Conservation (phyloP, 352 stramenopile species). For the Phytophthora syringae region DNA sequence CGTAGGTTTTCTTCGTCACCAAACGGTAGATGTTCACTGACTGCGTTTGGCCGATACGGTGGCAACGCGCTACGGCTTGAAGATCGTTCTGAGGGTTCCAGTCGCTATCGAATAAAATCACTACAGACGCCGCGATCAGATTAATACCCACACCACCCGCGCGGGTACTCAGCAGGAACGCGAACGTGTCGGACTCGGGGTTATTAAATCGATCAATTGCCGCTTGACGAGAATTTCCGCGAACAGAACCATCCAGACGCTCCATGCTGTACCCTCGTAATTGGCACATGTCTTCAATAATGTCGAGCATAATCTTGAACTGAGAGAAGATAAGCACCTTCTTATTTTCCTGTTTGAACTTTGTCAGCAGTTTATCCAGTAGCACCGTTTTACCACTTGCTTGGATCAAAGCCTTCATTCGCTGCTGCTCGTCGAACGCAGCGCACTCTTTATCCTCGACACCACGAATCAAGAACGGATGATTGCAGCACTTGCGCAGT, state of each 20-base stretch:
- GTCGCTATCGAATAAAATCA: slow-evolving; percentile 95
- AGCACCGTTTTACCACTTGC: slow-evolving; percentile 98
- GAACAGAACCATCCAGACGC: slow-evolving; percentile 96
- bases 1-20: slow-evolving; percentile 99
- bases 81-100: slow-evolving; percentile 99
- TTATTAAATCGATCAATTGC: slow-evolving; percentile 99
- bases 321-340: slow-evolving; percentile 99
- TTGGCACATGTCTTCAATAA: slow-evolving; percentile 92
- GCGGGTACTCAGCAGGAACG: slow-evolving; percentile 97
- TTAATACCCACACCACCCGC: slow-evolving; percentile 98
- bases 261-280: slow-evolving; percentile 91
- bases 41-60: slow-evolving; percentile 99
- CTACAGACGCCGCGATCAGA: slow-evolving; percentile 90
- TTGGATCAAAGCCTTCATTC: slow-evolving; percentile 81
- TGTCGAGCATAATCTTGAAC: slow-evolving; percentile 99
- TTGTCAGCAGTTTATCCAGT: slow-evolving; percentile 98
- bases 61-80: slow-evolving; percentile 97
- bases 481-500: slow-evolving; percentile 99
- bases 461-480: slow-evolving; percentile 98
- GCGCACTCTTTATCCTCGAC: slow-evolving; percentile 98
- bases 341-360: slow-evolving; percentile 96
- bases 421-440: slow-evolving; percentile 70
- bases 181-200: slow-evolving; percentile 93
- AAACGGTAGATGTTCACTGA: slow-evolving; percentile 99
- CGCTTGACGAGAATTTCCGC: slow-evolving; percentile 97